phyloP scores from a whole-genome alignment of 257 asterid species.

The Solanum chmielewskii region DNA sequence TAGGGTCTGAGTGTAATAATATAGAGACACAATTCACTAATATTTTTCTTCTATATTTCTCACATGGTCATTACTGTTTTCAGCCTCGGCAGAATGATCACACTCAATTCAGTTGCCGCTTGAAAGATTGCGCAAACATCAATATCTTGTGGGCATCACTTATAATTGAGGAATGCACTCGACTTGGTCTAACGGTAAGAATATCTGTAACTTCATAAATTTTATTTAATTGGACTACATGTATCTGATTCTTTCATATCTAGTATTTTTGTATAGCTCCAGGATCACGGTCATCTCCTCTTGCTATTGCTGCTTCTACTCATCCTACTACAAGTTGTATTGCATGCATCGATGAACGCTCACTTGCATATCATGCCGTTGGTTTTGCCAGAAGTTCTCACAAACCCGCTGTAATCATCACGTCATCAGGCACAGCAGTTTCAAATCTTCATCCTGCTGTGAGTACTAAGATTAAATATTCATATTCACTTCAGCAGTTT shows the following conservation, averaged over 20 bases:
- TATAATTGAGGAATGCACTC: slow-evolving; percentile 83
- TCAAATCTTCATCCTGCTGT: slow-evolving; percentile 97
- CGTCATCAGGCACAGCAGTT: slow-evolving; percentile 98
- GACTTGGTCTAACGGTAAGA: slow-evolving; percentile 94
- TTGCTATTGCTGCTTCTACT: slow-evolving; percentile 92
- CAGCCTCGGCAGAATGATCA: slow-evolving; percentile 36
- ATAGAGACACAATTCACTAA: not conserved
- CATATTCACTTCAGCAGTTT: not conserved
- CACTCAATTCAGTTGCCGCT: slow-evolving; percentile 15
- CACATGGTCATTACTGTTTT: not conserved
- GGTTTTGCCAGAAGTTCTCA: slow-evolving; percentile 91
- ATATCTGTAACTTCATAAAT: slow-evolving; percentile 1
- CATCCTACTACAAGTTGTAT: slow-evolving; percentile 81
- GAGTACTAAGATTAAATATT: slow-evolving; percentile 21
- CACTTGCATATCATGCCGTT: slow-evolving; percentile 93
- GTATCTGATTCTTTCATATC: slow-evolving; percentile 29
- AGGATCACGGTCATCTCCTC: slow-evolving; percentile 94
- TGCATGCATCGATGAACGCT: slow-evolving; percentile 89
- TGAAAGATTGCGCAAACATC: slow-evolving; percentile 55
- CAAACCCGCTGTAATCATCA: slow-evolving; percentile 79
- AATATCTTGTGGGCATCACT: slow-evolving; percentile 90
- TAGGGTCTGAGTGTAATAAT: not conserved
- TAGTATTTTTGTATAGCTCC: slow-evolving; percentile 98
- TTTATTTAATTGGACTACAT: not conserved
- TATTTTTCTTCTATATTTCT: not conserved